Evolutionary conservation across 2,329 filamentous ascomycete species (phyloP).

Genomic region (Chrysoporthe austroafricana): DNA sequence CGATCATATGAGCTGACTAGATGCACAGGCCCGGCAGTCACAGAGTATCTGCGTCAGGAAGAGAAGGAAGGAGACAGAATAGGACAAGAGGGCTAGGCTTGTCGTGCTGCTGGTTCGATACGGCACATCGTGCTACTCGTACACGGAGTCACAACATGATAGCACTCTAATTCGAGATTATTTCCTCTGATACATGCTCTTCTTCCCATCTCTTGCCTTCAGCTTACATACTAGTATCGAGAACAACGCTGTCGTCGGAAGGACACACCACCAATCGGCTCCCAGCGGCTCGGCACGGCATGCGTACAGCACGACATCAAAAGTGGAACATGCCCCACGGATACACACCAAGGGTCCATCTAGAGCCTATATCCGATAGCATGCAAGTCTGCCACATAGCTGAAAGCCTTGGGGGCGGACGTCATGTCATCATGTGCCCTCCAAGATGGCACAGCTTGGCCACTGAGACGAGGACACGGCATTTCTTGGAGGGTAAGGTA

Average conservation of each 20-base stretch:
- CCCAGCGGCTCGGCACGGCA: not conserved
- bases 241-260: not conserved
- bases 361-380: not conserved
- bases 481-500: not conserved
- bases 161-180: not conserved
- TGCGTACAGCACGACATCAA: not conserved
- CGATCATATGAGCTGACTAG: not conserved
- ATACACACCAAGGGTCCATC: not conserved
- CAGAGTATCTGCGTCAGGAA: not conserved
- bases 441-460: not conserved
- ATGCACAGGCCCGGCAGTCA: not conserved
- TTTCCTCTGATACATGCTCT: not conserved
- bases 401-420: not conserved
- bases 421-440: not conserved
- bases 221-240: not conserved
- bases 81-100: not conserved
- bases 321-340: not conserved
- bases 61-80: not conserved
- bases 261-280: not conserved
- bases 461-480: constrained; percentile 5
- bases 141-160: not conserved
- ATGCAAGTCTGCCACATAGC: not conserved
- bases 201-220: not conserved
- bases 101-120: not conserved
- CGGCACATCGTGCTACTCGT: not conserved